Evolutionary conservation across 2,329 filamentous ascomycete species (phyloP), one percentile per base, ranked within the genome.

Genomic region (Beauveria sp.): DNA sequence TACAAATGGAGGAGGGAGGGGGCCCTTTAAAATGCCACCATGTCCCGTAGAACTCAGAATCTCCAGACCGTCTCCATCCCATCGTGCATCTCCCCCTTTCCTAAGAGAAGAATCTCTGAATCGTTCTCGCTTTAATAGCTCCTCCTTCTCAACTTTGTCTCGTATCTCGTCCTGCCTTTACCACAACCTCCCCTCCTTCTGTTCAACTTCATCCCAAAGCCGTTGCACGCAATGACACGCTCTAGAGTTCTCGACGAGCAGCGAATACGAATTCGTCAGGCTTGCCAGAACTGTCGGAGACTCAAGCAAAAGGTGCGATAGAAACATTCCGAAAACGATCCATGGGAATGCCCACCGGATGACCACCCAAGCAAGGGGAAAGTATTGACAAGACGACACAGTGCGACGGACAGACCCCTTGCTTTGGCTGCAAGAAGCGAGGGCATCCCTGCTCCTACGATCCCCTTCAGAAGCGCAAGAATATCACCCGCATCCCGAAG

Each of bases 341-440:
- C 42, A 45, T 45, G 8, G n/a, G 1, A 45, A 45, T 45, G 20
- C 42, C 42, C 18, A 22, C 42, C 42, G 42, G 31, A 34, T 34
- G 31, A 34, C 31, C 31, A 34, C 31, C 31, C 31, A 34, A 34
- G 31, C 31, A 34, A 45, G 42, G 20, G 42, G 22, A n/a, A 45
- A 45, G 42, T 34, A 34, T 34, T 34, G 31, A 34, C 31, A 1
- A 34, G 31, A 12, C 1, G 31, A 34, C 3, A 48, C 65, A 87
- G 84, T 87, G 84, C 72, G 83, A 87, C 71, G 84, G 83, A 28
- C 68, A 77, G 52, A 77, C 75, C 56, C 84, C 83, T 43, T 88
- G 85, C 71, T 78, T 78, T 62, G 82, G 80, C 28, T 88, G 85
- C 72, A 73, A 76, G 50, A 86, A 83, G 72, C 79, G 82, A 70